These are phyloP conservation scores for Capsicum chinense DNA, from an alignment of 257 asterid species.

Conservation along the genomic window DNA sequence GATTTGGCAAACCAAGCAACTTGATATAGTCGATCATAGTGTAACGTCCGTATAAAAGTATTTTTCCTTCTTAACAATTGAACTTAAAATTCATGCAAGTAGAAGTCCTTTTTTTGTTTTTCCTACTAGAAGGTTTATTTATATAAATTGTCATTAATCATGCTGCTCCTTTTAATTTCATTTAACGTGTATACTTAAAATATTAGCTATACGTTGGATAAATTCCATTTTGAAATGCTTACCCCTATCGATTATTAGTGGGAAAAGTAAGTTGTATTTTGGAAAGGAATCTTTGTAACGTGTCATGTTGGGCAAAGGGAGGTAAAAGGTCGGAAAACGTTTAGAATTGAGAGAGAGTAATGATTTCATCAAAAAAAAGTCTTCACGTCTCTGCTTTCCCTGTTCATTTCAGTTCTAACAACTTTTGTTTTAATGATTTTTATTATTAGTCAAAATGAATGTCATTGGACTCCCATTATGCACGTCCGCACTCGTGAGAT, in stretches of 20 bases:
- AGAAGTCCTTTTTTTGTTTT: neutral
- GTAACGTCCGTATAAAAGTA: neutral
- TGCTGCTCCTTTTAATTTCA: neutral
- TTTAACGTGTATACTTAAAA: too few species aligned
- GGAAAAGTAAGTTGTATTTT: neutral
- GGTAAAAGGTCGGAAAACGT: neutral
- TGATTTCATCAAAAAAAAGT: neutral
- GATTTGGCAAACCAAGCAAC: neutral
- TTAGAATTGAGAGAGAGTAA: neutral
- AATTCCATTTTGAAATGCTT: neutral
- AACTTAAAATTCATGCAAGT: neutral
- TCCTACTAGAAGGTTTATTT: too few species aligned
- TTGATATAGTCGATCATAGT: too few species aligned
- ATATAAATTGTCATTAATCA: too few species aligned
- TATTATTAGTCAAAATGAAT: neutral
- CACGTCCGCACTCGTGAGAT: neutral
- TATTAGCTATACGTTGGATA: neutral
- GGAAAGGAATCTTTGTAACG: slow-evolving; percentile 13
- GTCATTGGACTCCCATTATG: neutral
- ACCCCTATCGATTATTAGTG: neutral
- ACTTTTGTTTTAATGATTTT: too few species aligned
- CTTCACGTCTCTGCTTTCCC: neutral
- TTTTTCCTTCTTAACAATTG: neutral
- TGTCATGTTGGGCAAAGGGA: slow-evolving; percentile 3
- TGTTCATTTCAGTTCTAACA: neutral